phyloP scores from a whole-genome alignment of 495 filamentous ascomycete species.

The Penicillium mononematosum region DNA sequence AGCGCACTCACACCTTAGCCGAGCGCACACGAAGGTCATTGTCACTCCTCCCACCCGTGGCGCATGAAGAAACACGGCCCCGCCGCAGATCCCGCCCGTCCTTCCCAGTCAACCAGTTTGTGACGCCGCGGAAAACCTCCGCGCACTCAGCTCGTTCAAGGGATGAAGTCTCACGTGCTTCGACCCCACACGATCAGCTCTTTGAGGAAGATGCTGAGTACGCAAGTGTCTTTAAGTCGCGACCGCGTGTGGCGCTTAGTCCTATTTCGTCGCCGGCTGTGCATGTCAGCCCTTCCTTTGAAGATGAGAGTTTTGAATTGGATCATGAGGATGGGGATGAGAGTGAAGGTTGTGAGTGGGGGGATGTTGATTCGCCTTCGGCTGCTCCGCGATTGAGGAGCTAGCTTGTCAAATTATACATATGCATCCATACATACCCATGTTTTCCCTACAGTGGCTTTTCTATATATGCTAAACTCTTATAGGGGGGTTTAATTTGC shows the following conservation, averaged over 20 bases:
- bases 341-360: conserved; percentile 11
- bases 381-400: conserved; percentile 13
- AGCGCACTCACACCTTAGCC: conserved; percentile 48
- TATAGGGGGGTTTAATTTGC: too few species aligned
- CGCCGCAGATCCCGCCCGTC: conserved; percentile 47
- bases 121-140: conserved; percentile 48
- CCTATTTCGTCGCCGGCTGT: conserved; percentile 62
- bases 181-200: conserved; percentile 57
- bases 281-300: conserved; percentile 34
- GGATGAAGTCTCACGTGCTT: conserved; percentile 30
- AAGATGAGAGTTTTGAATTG: conserved; percentile 35
- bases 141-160: conserved; percentile 10
- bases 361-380: conserved; percentile 25
- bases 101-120: conserved; percentile 62
- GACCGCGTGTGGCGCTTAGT: conserved; percentile 76
- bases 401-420: background rate
- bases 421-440: background rate
- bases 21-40: conserved; percentile 83
- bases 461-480: too few species aligned
- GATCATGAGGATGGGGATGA: conserved; percentile 19
- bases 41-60: conserved; percentile 52
- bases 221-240: conserved; percentile 79
- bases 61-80: conserved; percentile 28
- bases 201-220: conserved; percentile 72
- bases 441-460: too few species aligned